Conservation (phyloP, 768 basidiomycete species). For the Leccinum longicurvipes region DNA sequence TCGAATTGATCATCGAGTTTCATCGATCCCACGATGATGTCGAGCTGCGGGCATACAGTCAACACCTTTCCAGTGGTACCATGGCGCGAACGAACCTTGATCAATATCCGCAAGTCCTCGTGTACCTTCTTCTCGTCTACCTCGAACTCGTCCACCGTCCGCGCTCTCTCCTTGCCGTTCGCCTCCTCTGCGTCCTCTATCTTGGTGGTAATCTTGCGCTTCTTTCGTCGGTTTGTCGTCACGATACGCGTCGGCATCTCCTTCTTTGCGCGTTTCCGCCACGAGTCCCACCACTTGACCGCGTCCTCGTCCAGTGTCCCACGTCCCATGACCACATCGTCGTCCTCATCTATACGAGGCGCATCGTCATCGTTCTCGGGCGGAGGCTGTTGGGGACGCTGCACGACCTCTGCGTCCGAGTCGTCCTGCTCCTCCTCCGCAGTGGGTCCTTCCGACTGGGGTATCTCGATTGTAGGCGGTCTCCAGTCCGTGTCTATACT, state of each 20-base stretch:
- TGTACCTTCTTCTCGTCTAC: slow-evolving; percentile 61
- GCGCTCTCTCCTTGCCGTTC: slow-evolving; percentile 41
- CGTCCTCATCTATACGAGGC: slow-evolving; percentile 19
- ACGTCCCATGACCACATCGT: slow-evolving; percentile 16
- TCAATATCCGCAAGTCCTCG: slow-evolving; percentile 88
- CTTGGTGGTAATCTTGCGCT: slow-evolving; percentile 39
- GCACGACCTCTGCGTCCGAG: slow-evolving; percentile 25
- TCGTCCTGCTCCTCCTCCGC: slow-evolving; percentile 31
- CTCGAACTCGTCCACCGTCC: slow-evolving; percentile 58
- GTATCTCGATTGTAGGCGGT: slow-evolving; percentile 22
- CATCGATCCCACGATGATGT: slow-evolving; percentile 90
- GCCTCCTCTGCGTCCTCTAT: slow-evolving; percentile 20
- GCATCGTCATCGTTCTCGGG: slow-evolving; percentile 25
- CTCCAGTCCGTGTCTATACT: slow-evolving; percentile 47
- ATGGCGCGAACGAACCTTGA: slow-evolving; percentile 62
- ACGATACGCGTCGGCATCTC: slow-evolving; percentile 30
- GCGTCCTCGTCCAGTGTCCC: slow-evolving; percentile 51
- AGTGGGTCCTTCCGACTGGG: slow-evolving; percentile 19
- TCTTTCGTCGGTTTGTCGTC: slow-evolving; percentile 36
- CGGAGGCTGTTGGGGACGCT: slow-evolving; percentile 9
- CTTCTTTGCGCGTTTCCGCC: slow-evolving; percentile 51
- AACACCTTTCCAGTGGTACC: background rate
- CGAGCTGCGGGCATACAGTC: slow-evolving; percentile 55
- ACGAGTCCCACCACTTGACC: slow-evolving; percentile 66
- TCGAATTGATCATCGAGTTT: slow-evolving; percentile 97